Conservation (phyloP, 148 eudicot species). For the Selenicereus undatus region DNA sequence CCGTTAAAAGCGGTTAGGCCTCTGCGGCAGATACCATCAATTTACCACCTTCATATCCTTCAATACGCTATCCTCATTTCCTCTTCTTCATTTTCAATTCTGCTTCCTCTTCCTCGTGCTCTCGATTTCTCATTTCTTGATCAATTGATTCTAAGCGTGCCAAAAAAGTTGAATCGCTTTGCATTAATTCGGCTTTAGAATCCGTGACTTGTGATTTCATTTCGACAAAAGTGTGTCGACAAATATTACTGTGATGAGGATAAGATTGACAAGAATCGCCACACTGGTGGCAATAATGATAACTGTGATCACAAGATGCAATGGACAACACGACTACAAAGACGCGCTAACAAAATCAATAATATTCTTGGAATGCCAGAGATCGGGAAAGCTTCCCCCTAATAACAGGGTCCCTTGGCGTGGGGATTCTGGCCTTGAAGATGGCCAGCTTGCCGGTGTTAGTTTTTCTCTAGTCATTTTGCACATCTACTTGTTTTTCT, state of each 20-base stretch:
- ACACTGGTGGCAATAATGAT: slow-evolving; percentile 14
- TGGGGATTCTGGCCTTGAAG: slow-evolving; percentile 81
- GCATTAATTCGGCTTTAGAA: not conserved
- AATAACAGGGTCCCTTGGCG: slow-evolving; percentile 65
- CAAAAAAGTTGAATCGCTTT: not conserved
- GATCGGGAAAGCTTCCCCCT: slow-evolving; percentile 83
- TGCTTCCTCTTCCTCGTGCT: not conserved
- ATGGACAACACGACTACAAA: slow-evolving; percentile 37
- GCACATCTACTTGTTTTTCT: not conserved
- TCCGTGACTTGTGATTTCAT: not conserved
- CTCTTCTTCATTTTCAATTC: not conserved
- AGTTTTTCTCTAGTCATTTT: not conserved
- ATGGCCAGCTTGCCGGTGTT: slow-evolving; percentile 69
- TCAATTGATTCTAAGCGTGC: not conserved
- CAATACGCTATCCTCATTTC: not conserved
- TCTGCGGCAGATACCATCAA: not conserved
- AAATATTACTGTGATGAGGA: slow-evolving; percentile 11
- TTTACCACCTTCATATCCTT: not conserved
- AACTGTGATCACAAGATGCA: not conserved
- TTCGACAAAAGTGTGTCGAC: not conserved
- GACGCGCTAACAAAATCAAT: slow-evolving; percentile 70
- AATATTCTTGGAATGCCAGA: slow-evolving; percentile 81
- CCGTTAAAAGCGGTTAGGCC: slow-evolving; percentile 17
- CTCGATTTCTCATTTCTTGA: not conserved
- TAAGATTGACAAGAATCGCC: slow-evolving; percentile 1